phyloP scores from a whole-genome alignment of 768 basidiomycete genomes.

The Tricholomella constricta region DNA sequence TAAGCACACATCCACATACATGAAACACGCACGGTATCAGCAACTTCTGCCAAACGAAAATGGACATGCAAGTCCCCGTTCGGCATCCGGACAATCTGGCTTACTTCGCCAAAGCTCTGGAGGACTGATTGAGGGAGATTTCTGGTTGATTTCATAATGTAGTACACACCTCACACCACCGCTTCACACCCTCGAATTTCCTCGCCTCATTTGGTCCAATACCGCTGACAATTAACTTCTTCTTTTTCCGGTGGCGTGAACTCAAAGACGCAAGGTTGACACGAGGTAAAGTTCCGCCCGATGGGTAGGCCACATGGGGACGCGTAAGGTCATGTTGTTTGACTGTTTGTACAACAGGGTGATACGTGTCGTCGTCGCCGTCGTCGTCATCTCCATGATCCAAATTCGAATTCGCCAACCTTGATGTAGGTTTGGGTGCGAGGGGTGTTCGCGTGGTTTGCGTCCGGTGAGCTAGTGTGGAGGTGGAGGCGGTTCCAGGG shows the following conservation, averaged over 20 bases:
- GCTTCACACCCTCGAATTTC: slow-evolving; percentile 67
- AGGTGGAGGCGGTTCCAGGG: slow-evolving; percentile 12
- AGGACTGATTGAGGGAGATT: slow-evolving; percentile 1
- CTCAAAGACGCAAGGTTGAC: slow-evolving; percentile 41
- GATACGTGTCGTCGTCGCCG: slow-evolving; percentile 28
- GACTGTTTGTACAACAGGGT: slow-evolving; percentile 4
- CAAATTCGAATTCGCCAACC: slow-evolving; percentile 20
- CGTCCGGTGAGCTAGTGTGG: slow-evolving; percentile 10
- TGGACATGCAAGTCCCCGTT: slow-evolving; percentile 80
- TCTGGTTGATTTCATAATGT: neutral
- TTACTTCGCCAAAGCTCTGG: slow-evolving; percentile 76
- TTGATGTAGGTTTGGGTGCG: slow-evolving; percentile 29
- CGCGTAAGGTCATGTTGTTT: slow-evolving; percentile 21
- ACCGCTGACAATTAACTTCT: slow-evolving; percentile 72
- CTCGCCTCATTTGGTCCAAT: slow-evolving; percentile 58
- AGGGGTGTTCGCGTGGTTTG: slow-evolving; percentile 30
- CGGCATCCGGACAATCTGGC: slow-evolving; percentile 69
- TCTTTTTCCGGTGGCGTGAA: slow-evolving; percentile 49
- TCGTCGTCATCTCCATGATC: slow-evolving; percentile 21
- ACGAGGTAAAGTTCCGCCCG: slow-evolving; percentile 32
- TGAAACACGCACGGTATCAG: slow-evolving; percentile 64
- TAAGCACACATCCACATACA: neutral
- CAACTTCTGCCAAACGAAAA: slow-evolving; percentile 74
- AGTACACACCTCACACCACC: slow-evolving; percentile 72
- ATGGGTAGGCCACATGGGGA: slow-evolving; percentile 41